phyloP scores from a whole-genome alignment of 176 grass and related monocot genomes.

The Triticum urartu region DNA sequence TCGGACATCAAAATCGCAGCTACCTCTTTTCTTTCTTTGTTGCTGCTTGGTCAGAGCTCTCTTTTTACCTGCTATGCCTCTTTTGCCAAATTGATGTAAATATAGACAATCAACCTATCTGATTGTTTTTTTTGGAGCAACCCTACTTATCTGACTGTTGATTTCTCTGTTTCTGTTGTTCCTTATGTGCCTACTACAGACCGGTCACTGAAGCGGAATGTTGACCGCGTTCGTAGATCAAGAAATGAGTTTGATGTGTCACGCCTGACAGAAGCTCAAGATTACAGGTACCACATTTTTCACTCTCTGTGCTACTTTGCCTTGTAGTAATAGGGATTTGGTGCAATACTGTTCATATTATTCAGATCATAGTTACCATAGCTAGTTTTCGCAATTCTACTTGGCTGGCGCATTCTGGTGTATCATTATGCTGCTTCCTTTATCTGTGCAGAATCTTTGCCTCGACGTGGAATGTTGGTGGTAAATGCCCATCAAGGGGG shows the following conservation, averaged over 20 bases:
- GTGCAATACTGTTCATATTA: not conserved
- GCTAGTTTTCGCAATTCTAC: not conserved
- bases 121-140: not conserved
- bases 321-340: not conserved
- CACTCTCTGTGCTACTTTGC: not conserved
- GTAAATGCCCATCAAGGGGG: constrained; percentile 79
- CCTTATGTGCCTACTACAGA: constrained; percentile 9
- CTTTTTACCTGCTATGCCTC: constrained; percentile 22
- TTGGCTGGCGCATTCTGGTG: not conserved
- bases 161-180: not conserved
- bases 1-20: constrained; percentile 43
- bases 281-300: constrained; percentile 52
- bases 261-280: constrained; percentile 66
- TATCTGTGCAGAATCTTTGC: constrained; percentile 68
- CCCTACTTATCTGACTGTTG: not conserved
- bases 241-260: constrained; percentile 50
- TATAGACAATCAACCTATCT: not conserved
- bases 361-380: not conserved
- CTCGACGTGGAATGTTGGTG: constrained; percentile 95
- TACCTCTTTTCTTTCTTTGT: constrained; percentile 27
- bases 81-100: constrained; percentile 24
- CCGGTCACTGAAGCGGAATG: constrained; percentile 21
- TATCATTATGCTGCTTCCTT: not conserved
- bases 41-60: not conserved
- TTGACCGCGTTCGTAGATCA: constrained; percentile 28